Evolutionary conservation across 306 rosid genomes (phyloP), one percentile per base, ranked within the genome.

Genomic region (Citrullus colocynthis): DNA sequence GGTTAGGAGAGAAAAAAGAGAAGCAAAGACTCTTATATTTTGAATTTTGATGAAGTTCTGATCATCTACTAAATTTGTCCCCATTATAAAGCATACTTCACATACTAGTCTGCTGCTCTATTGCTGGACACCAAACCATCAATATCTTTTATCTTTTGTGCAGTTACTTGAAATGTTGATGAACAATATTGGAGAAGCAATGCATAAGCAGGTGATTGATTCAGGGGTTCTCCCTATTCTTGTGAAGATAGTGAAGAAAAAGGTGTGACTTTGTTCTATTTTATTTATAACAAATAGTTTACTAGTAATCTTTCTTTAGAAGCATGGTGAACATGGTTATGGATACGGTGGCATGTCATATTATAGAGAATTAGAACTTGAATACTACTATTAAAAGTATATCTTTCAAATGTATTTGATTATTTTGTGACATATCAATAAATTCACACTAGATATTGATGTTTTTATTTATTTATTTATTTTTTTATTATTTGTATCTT

Each of bases 111-210:
- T 51, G 24, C 21, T 73, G 77, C 60, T 51, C 42, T 55, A 32
- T 71, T 51, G 21, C 45, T 73, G 9, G 45, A 48, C 61, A 51
- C 76, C 15, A 24, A 61, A 73, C 77, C 56, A 73, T 51, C 77
- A 51, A 49, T 76, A 45, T 76, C 48, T 79, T 79, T 80, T 8
- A 30, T 81, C 81, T 72, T 73, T 78, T 83, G 81, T 86, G 81
- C 85, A 94, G 98, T 85, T 94, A 86, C 83, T 94, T 91, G 98
- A 94, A 85, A 90, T 89, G 97, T 89, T 94, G 85, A 90, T 94
- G 97, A 92, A 90, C 93, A 94, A 94, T 83, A 86, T 86, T 80
- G 97, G 98, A 77, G 98, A 92, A 81, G 83, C 86, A 79, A 79
- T 94, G 57, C 97, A 92, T 78, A 90, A 89, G 85, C 96, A 87